phyloP scores from a whole-genome alignment of 495 filamentous ascomycete genomes.

The Lepidopterella palustris region DNA sequence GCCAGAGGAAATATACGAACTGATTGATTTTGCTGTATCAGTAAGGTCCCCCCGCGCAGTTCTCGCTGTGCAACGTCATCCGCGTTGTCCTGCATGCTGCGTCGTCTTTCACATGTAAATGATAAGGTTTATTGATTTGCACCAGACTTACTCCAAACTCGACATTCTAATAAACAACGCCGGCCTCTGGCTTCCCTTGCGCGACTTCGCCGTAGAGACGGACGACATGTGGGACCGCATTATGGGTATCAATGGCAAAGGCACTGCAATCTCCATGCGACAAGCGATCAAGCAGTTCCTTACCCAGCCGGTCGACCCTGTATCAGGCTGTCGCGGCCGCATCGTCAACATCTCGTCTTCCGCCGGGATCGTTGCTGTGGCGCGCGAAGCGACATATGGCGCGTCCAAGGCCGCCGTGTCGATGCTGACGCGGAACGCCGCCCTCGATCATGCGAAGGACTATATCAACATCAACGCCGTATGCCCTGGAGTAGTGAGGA shows the following conservation, averaged over 20 bases:
- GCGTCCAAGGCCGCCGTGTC: slow-evolving; percentile 5
- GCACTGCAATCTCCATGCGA: not conserved
- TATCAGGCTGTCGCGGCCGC: not conserved
- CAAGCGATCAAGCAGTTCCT: slow-evolving; percentile 1
- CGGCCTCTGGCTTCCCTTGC: not conserved
- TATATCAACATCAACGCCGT: slow-evolving; percentile 10
- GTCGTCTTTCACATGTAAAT: no score
- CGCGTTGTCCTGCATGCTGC: no score
- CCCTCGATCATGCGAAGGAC: slow-evolving; percentile 2
- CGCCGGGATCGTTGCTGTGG: not conserved
- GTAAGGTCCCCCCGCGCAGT: not conserved
- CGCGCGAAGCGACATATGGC: slow-evolving; percentile 24
- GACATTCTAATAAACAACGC: slow-evolving; percentile 2
- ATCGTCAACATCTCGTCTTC: not conserved
- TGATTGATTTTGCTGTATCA: not conserved
- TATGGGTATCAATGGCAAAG: slow-evolving; percentile 1
- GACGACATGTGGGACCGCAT: slow-evolving; percentile 4
- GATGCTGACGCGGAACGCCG: not conserved
- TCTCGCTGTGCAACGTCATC: no score
- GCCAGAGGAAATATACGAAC: not conserved
- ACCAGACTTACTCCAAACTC: not conserved
- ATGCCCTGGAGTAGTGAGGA: slow-evolving; percentile 5
- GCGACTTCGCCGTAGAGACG: not conserved
- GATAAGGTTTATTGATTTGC: not conserved
- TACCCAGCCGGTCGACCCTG: not conserved